Evolutionary conservation across 768 basidiomycete species (phyloP), one percentile per base, ranked within the genome.

Genomic region (Boletellus ananas): DNA sequence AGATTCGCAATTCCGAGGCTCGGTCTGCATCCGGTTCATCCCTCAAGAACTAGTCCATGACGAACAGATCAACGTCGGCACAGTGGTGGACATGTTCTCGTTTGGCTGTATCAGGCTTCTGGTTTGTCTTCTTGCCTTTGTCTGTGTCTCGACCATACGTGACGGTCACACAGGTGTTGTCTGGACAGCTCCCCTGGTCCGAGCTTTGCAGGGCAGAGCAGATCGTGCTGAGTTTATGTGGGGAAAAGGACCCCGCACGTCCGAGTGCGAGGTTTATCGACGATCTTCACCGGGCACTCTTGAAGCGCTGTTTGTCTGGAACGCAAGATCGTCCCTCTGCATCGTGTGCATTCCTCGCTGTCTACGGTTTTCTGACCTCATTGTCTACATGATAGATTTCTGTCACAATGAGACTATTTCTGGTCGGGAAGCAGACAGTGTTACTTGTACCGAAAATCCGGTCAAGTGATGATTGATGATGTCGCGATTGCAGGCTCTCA

Each of bases 21-120:
- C 46, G 4, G 55, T 29, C 17, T 29, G 45, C 2, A 57, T 57
- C 35, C 50, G 56, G 44, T 57, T 57, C 45, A 47, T 57, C 46
- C 50, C 55, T 12, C 50, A 45, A 6, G 56, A 58, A 35, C 18
- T 58, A 4, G 6, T 58, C 12, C n/a, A 36, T 6, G 56, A 57
- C 0, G 33, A 49, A 7, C 11, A 25, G 21, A 21, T 1, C 8
- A 27, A 48, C 17, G 23, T 48, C 25, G 20, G 49, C 4, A 33
- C 46, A 3, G 29, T 38, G 17, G 31, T 42, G 35, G 56, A 57
- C 16, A 43, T 57, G 31, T 57, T 45, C 34, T 57, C 56, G 13
- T 46, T 57, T 1, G 56, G 56, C 11, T 57, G 56, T 11, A 57
- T 51, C 13, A 55, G 50, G 8, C 34, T 57, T 9, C 34, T 52